Conservation (phyloP, 495 filamentous ascomycete species). For the Cercophora samala region DNA sequence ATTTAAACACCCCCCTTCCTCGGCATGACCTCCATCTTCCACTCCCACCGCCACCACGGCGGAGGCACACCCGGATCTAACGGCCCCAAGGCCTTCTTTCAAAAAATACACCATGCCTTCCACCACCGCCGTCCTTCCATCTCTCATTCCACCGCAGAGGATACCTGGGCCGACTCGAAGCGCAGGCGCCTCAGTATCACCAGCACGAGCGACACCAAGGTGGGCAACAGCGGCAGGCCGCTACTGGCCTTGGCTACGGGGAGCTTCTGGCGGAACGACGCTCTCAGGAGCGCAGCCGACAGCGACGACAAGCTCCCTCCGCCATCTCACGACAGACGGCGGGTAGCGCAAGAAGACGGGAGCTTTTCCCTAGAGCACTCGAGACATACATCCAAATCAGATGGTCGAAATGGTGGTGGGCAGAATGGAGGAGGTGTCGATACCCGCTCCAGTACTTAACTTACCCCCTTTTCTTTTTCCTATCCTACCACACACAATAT, state of each 20-base stretch:
- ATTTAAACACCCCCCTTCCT: no score
- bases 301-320: no score
- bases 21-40: not conserved
- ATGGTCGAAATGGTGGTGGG: not conserved
- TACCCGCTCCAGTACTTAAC: not conserved
- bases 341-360: not conserved
- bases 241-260: not conserved
- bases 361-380: not conserved
- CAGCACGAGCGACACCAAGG: constrained; percentile 10
- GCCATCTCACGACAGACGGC: not conserved
- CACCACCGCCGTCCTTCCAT: not conserved
- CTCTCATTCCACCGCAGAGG: not conserved
- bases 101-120: not conserved
- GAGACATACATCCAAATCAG: not conserved
- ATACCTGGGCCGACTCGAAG: not conserved
- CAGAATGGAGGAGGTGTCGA: no score
- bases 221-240: constrained; percentile 4
- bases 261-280: not conserved
- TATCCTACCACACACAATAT: not conserved
- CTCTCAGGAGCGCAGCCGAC: not conserved
- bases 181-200: not conserved
- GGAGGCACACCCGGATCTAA: not conserved
- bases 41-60: not conserved
- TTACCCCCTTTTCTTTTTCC: not conserved
- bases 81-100: not conserved